Evolutionary conservation across 768 basidiomycete species (phyloP), one percentile per base, ranked within the genome.

Genomic region (Leccinum pellstonianum): DNA sequence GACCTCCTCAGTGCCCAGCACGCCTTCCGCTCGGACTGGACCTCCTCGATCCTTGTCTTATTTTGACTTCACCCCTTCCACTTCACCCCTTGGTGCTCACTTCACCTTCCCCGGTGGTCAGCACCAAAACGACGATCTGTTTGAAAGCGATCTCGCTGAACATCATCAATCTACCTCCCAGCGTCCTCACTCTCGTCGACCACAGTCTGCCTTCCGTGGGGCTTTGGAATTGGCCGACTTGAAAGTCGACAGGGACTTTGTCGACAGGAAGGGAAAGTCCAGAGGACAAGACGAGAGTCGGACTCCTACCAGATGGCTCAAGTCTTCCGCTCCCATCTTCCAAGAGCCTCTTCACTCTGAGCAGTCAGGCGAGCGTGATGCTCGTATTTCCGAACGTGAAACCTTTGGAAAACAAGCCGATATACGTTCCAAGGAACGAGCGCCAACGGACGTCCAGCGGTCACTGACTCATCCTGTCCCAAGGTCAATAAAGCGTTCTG

Each of bases 1-100:
- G 55, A 19, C 55, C 4, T 11, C 56, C 15, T 41, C 64, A 21
- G 49, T 64, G 2, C 72, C 63, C 35, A 63, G 71, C 52, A 85
- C 86, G 0, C 89, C 90, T 25, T 83, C 87, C 6, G 76, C 77
- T 52, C 79, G 89, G 54, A 90, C 88, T 4, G 90, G 89, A 12
- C 87, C 88, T 33, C 90, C 89, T 4, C 81, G 89, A 43, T 88
- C 89, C 0, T 76, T 90, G 27, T 88, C 87, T 3, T 87, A 83
- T 68, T 81, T 51, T 10, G 50, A 81, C 29, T 86, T 86, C 65
- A 79, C 84, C 8, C 73, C 81, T 33, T 77, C 84, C 2, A 73
- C 70, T 19, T 80, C 85, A 1, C 72, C 73, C 8, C 41, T 64
- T 11, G 55, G 62, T 74, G 79, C 27, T 67, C 67, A 47, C 58